Base-by-base conservation (phyloP, 257 asterid genomes). In the Coffea canephora region DNA sequence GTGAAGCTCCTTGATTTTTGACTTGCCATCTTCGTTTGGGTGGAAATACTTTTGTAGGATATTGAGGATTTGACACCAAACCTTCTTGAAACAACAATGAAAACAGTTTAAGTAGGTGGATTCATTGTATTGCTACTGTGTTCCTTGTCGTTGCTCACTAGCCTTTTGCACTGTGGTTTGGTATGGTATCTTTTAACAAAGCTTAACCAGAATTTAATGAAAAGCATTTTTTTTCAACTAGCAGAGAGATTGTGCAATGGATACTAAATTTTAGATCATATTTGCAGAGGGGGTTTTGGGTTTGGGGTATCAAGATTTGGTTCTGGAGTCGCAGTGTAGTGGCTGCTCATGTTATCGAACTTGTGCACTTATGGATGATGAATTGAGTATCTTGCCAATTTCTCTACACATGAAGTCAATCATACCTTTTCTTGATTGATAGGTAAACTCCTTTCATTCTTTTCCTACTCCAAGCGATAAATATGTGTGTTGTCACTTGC, bases 101-200 rank as follows among this genome's bases (percentile, higher is more conserved):
- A 96, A 88, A 96, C 99, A 43, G 99, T 96, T 86, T 97, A 92
- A 87, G 99, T 98, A 76, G 98, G 99, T 84, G 99, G 99, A 66
- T 78, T 96, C 91, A 90, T 96, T 78, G 84, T 96, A 49, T 86
- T 96, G 88, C 88, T 96, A 84, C 91, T 96, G 64, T 96, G 95
- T 78, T 88, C 98, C 39, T 85, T 96, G 77, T 86, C 99, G 72
- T 94, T 98, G 13, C 94, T 96, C 74, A 89, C 97, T 67, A 90
- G 97, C 78, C 91, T 96, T 71, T 91, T 31, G 59, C 91, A 90
- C 99, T 65, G 94, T 96, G 99, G 97, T 88, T 84, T 96, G 99
- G 98, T 93, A 92, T 31, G 69, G 41, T 6, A 54, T 31, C 61
- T 25, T 31, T 31, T 31, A 31, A 31, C 34, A 31, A 31, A 0